phyloP scores from a whole-genome alignment of 73 alveolate genomes.

The Stentor coeruleus region DNA sequence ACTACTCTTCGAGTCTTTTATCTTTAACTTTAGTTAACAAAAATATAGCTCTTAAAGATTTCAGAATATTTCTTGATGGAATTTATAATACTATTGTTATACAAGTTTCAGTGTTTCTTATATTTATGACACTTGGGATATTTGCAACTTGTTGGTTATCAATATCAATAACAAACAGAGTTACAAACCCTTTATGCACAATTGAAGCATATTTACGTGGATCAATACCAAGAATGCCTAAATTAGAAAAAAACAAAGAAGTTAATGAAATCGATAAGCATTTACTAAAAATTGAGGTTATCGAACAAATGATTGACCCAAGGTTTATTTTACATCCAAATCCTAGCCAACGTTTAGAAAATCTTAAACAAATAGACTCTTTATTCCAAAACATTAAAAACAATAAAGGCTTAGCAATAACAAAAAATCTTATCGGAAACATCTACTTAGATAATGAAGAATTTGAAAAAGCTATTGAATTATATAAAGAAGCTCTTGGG shows the following conservation, averaged over 20 bases:
- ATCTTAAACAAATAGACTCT: neutral
- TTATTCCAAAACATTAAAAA: neutral
- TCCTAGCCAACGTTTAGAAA: neutral
- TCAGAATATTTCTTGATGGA: neutral
- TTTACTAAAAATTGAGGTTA: neutral
- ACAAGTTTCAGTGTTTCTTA: neutral
- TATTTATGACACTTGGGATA: neutral
- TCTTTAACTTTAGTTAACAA: neutral
- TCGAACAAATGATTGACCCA: slow-evolving; percentile 15
- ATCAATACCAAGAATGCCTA: neutral
- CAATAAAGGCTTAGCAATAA: neutral
- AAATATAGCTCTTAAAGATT: neutral
- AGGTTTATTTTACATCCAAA: neutral
- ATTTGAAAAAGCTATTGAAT: neutral
- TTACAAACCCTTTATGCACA: neutral
- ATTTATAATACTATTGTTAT: neutral
- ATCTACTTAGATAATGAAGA: neutral
- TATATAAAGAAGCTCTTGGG: neutral
- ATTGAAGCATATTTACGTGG: slow-evolving; percentile 14
- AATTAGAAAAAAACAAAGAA: neutral
- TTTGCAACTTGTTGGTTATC: neutral
- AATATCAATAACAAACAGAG: slow-evolving; percentile 1
- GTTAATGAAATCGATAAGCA: neutral
- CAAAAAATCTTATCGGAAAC: slow-evolving; percentile 12
- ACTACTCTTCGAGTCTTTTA: neutral